A percentile compares a stretch with the other conserved stretches of the same genome.
Evolutionary conservation across 305 asterid species (phyloP).

Genomic region (Euphrasia arctica): DNA sequence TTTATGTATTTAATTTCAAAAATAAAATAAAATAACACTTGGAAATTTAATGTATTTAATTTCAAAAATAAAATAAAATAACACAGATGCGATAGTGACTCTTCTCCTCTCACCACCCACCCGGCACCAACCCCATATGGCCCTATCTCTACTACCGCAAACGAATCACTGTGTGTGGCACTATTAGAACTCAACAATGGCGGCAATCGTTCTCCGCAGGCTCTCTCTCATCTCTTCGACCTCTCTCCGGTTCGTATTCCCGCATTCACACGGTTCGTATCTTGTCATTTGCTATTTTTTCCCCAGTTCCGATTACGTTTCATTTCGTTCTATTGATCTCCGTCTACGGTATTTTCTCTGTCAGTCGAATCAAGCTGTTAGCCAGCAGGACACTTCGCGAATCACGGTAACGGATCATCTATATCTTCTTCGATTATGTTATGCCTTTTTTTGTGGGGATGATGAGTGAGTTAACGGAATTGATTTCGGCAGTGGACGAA

Average conservation of each 20-base stretch:
- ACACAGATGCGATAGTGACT: background rate
- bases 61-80: background rate
- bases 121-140: background rate
- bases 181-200: slow-evolving; percentile 21
- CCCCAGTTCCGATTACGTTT: background rate
- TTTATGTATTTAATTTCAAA: background rate
- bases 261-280: slow-evolving; percentile 40
- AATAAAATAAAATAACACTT: no score
- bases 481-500: slow-evolving; percentile 51
- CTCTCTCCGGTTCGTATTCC: slow-evolving; percentile 31
- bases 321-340: slow-evolving; percentile 15
- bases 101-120: background rate
- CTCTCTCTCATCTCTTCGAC: slow-evolving; percentile 41
- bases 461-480: background rate
- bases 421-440: background rate
- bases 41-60: no score
- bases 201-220: slow-evolving; percentile 64
- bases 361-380: slow-evolving; percentile 54
- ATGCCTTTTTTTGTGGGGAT: background rate
- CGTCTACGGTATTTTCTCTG: background rate
- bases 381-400: slow-evolving; percentile 36
- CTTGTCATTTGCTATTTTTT: background rate
- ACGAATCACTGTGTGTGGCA: background rate
- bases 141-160: background rate
- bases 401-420: slow-evolving; percentile 36